Percentiles rank a stretch among this genome's conserved stretches.
Evolutionary conservation across 2,329 filamentous ascomycete genomes (phyloP).

Genomic region (Aspergillus sojae): DNA sequence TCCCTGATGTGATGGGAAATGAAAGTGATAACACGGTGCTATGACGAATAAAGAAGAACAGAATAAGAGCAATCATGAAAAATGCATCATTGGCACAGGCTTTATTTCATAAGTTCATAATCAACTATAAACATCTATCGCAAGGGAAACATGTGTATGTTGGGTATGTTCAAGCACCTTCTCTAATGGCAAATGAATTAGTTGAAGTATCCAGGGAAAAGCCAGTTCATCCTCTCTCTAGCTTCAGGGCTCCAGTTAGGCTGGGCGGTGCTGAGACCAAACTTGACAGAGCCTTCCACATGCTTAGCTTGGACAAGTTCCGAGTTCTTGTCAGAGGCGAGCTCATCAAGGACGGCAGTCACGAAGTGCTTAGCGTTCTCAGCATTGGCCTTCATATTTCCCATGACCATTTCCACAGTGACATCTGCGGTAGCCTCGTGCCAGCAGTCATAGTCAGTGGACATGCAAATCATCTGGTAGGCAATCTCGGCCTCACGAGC

Average conservation of each 20-base stretch:
- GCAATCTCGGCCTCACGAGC: constrained; percentile 94
- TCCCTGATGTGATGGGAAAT: background rate
- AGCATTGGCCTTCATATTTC: constrained; percentile 91
- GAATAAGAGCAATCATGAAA: background rate
- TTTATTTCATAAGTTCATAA: constrained; percentile 14
- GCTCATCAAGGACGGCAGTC: constrained; percentile 81
- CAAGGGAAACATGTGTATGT: background rate
- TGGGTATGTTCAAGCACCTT: background rate
- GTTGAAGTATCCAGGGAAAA: constrained; percentile 79
- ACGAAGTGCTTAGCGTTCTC: constrained; percentile 85
- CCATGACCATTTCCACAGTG: constrained; percentile 95
- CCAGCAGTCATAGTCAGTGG: constrained; percentile 99
- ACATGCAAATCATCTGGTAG: constrained; percentile 99
- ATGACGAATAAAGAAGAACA: background rate
- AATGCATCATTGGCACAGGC: background rate
- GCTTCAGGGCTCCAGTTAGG: constrained; percentile 73
- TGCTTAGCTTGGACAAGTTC: constrained; percentile 81
- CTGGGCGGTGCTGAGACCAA: constrained; percentile 82
- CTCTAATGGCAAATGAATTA: background rate
- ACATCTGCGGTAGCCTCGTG: constrained; percentile 76
- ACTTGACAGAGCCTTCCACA: constrained; percentile 73
- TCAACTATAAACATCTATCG: constrained; percentile 12
- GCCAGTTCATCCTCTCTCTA: constrained; percentile 76
- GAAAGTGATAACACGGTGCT: background rate
- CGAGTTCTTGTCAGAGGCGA: constrained; percentile 74